phyloP scores from a whole-genome alignment of 1,284 basidiomycete genomes.

The Pisolithus thermaeus region DNA sequence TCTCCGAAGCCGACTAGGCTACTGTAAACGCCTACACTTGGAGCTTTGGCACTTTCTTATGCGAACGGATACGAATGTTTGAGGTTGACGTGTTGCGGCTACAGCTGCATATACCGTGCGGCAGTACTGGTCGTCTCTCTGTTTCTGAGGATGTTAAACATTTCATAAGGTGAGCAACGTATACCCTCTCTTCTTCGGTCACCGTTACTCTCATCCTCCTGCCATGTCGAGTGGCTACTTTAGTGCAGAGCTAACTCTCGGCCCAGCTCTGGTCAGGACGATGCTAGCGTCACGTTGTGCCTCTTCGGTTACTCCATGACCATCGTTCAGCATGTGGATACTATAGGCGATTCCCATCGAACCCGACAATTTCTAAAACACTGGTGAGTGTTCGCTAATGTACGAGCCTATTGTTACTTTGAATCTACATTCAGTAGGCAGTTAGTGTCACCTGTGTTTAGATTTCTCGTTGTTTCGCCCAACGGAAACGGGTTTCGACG shows the following conservation, averaged over 20 bases:
- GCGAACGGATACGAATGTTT: no score
- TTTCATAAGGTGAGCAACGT: no score
- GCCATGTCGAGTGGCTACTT: neutral
- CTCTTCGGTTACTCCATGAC: slow-evolving; percentile 4
- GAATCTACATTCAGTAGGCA: neutral
- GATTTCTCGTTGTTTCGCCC: no score
- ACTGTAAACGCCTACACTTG: no score
- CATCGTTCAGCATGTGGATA: slow-evolving; percentile 2
- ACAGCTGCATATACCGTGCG: no score
- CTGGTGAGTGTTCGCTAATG: neutral
- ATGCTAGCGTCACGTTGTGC: neutral
- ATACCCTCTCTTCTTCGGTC: no score
- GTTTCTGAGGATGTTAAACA: no score
- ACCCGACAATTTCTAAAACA: neutral
- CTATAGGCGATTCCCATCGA: slow-evolving; percentile 2
- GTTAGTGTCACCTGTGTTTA: neutral
- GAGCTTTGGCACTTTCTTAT: no score
- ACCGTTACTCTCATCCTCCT: neutral
- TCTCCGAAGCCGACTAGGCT: no score
- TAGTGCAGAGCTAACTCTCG: slow-evolving; percentile 2
- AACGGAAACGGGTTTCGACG: neutral
- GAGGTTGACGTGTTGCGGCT: no score
- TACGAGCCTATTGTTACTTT: no score
- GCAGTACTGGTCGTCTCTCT: no score
- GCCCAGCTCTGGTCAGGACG: slow-evolving; percentile 4